Evolutionary conservation across 805 yeast species (phyloP).

Genomic region (Zygotorulaspora danielsina): DNA sequence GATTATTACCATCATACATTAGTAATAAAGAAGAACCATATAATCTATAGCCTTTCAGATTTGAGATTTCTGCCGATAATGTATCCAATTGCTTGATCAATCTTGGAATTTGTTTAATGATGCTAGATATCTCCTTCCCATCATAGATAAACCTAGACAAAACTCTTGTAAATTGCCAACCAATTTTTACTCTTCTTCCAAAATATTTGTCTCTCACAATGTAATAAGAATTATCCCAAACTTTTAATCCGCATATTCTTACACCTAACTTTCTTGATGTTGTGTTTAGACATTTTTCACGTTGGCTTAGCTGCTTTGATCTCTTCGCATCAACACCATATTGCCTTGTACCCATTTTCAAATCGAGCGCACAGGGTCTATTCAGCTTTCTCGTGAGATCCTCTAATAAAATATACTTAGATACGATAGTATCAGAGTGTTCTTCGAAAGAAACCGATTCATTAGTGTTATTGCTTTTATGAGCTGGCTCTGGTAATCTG

Average conservation of each 20-base stretch:
- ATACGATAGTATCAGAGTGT: conserved; percentile 32
- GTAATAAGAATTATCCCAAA: conserved; percentile 56
- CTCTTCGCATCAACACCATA: conserved; percentile 88
- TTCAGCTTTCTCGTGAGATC: conserved; percentile 81
- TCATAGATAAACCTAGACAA: conserved; percentile 76
- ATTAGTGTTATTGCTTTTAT: conserved; percentile 10
- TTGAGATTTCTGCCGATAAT: conserved; percentile 49
- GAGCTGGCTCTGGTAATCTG: conserved; percentile 4
- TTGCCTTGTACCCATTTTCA: conserved; percentile 98
- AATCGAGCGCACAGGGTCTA: conserved; percentile 86
- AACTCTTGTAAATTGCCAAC: conserved; percentile 72
- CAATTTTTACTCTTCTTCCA: conserved; percentile 72
- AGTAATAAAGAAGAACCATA: conserved; percentile 87
- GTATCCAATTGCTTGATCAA: conserved; percentile 58
- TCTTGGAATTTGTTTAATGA: conserved; percentile 61
- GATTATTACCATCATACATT: conserved; percentile 71
- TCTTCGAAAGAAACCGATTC: conserved; percentile 27
- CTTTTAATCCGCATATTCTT: conserved; percentile 92
- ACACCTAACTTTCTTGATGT: conserved; percentile 83
- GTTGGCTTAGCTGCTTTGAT: conserved; percentile 72
- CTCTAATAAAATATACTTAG: conserved; percentile 76
- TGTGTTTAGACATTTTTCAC: conserved; percentile 73
- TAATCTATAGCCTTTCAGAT: conserved; percentile 71
- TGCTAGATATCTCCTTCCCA: conserved; percentile 55
- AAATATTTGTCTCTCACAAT: conserved; percentile 84